Evolutionary conservation across 2,329 filamentous ascomycete species (phyloP).

Genomic region (Huntiella savannae): DNA sequence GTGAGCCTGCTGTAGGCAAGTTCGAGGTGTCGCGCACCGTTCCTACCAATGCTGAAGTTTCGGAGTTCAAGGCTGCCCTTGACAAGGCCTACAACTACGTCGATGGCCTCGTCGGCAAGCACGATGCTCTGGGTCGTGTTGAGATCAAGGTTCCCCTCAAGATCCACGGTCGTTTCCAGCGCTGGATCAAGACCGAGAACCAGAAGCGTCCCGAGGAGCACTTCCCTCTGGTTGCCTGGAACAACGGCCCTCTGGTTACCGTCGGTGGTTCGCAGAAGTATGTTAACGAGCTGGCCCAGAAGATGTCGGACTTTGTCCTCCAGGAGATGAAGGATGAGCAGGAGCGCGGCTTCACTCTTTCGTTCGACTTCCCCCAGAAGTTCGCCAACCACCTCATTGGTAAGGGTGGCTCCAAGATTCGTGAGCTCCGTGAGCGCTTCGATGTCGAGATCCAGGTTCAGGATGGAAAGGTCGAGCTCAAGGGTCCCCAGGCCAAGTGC

Average conservation of each 20-base stretch:
- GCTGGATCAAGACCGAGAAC: slow-evolving; percentile 47
- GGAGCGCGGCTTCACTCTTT: slow-evolving; percentile 70
- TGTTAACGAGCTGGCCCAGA: slow-evolving; percentile 52
- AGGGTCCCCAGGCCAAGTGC: slow-evolving; percentile 87
- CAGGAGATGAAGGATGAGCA: slow-evolving; percentile 86
- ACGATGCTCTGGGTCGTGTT: slow-evolving; percentile 32
- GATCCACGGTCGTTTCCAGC: slow-evolving; percentile 43
- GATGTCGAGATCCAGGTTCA: slow-evolving; percentile 70
- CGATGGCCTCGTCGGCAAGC: slow-evolving; percentile 35
- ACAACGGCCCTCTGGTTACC: slow-evolving; percentile 41
- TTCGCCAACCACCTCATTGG: slow-evolving; percentile 71
- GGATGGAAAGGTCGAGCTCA: slow-evolving; percentile 86
- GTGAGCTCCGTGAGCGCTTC: slow-evolving; percentile 45
- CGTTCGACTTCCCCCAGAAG: slow-evolving; percentile 89
- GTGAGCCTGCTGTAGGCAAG: slow-evolving; percentile 24
- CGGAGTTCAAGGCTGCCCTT: slow-evolving; percentile 37
- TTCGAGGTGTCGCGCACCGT: slow-evolving; percentile 36
- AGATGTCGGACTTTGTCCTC: slow-evolving; percentile 61
- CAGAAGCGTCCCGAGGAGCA: slow-evolving; percentile 33
- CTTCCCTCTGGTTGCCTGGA: slow-evolving; percentile 41
- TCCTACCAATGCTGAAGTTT: slow-evolving; percentile 26
- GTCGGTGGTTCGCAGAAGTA: slow-evolving; percentile 58
- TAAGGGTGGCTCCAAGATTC: slow-evolving; percentile 47
- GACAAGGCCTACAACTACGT: slow-evolving; percentile 38
- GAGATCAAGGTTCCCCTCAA: slow-evolving; percentile 33